Evolutionary conservation across 805 yeast genomes (phyloP).

Genomic region (Starmerella floricola): DNA sequence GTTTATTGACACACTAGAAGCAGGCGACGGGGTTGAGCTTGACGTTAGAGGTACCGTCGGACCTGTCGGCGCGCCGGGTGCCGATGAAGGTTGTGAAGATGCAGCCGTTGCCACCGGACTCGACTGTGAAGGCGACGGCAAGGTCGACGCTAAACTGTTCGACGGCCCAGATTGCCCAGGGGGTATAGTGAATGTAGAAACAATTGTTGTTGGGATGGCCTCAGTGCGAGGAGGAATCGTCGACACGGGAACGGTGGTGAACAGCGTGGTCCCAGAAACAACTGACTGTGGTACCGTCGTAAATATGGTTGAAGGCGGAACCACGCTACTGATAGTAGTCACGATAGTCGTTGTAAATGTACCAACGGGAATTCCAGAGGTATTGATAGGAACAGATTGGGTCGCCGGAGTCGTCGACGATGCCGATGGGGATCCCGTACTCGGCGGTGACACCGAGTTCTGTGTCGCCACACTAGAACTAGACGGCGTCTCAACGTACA

Average conservation of each 20-base stretch:
- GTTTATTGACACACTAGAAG: not conserved
- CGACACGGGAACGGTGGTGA: conserved; percentile 1
- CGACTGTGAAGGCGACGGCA: too few species aligned
- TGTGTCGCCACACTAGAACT: too few species aligned
- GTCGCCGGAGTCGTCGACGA: conserved; percentile 1
- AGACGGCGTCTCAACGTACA: not conserved
- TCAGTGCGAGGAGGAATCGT: not conserved
- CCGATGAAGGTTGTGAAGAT: too few species aligned
- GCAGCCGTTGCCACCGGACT: too few species aligned
- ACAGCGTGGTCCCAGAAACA: conserved; percentile 8
- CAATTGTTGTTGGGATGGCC: too few species aligned
- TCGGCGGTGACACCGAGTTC: too few species aligned
- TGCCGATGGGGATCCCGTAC: too few species aligned
- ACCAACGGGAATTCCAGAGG: conserved; percentile 8
- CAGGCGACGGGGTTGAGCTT: not conserved
- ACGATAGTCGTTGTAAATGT: conserved; percentile 6
- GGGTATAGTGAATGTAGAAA: too few species aligned
- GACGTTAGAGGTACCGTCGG: not conserved
- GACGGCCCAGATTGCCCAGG: too few species aligned
- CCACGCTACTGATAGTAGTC: not conserved
- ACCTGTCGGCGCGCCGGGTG: too few species aligned
- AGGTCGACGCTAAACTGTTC: too few species aligned
- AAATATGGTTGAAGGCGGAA: conserved; percentile 6
- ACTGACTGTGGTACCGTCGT: conserved; percentile 14
- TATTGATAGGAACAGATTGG: not conserved